Conservation (phyloP, 1,284 basidiomycete genomes). For the Cryptococcus sp. region DNA sequence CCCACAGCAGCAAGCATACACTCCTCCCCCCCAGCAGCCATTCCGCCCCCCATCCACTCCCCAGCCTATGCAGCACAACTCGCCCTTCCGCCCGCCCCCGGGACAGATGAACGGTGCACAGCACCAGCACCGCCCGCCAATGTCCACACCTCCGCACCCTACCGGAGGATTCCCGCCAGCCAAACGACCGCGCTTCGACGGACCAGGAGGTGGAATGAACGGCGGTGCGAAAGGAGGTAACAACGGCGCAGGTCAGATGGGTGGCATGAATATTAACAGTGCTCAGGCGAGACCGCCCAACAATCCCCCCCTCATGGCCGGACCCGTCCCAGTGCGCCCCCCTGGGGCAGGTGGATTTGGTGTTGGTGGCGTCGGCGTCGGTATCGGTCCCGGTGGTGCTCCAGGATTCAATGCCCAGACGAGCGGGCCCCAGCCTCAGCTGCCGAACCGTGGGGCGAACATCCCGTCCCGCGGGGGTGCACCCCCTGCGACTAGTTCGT, state of each 20-base stretch:
- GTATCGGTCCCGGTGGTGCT: constrained; percentile 32
- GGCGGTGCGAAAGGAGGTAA: constrained; percentile 42
- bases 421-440: too few relatives aligned
- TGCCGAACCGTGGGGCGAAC: too few relatives aligned
- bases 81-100: constrained; percentile 32
- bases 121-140: constrained; percentile 18
- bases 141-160: constrained; percentile 13
- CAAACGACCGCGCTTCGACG: constrained; percentile 79
- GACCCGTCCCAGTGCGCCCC: constrained; percentile 1
- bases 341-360: constrained; percentile 24
- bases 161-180: constrained; percentile 46
- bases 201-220: constrained; percentile 52
- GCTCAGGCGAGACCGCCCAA: constrained; percentile 22
- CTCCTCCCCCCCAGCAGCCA: constrained; percentile 12
- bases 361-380: constrained; percentile 41
- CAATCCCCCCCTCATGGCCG: constrained; percentile 17
- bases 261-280: constrained; percentile 42
- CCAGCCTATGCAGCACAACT: constrained; percentile 20
- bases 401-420: constrained; percentile 7
- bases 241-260: constrained; percentile 51
- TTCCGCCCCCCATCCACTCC: constrained; percentile 20
- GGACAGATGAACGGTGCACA: not conserved
- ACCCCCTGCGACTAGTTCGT: too few relatives aligned
- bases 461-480: too few relatives aligned
- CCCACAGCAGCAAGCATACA: constrained; percentile 25